These are phyloP conservation scores for Plasmodium gonderi DNA, from an alignment of 169 alveolate genomes.

Conservation along the genomic window DNA sequence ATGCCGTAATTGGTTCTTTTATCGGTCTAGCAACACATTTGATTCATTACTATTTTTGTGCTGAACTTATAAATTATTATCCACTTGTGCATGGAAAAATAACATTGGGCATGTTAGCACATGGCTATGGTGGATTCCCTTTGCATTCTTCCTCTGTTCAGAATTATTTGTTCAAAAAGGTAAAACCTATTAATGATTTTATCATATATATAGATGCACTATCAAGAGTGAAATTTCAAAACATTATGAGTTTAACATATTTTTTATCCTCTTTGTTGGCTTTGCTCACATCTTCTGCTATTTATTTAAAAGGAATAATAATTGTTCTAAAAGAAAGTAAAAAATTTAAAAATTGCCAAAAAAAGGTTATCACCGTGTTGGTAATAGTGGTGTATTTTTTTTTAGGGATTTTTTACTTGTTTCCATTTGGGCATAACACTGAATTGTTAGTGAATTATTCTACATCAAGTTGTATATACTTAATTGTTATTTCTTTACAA, in stretches of 20 bases:
- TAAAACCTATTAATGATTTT: neutral
- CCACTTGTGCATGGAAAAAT: neutral
- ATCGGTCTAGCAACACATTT: conserved; percentile 4
- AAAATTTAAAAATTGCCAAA: conserved; percentile 19
- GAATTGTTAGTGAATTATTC: neutral
- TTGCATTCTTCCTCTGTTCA: neutral
- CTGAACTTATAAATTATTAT: neutral
- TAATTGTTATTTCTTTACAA: conserved; percentile 24
- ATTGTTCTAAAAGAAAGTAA: conserved; percentile 54
- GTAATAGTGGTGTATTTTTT: conserved; percentile 29
- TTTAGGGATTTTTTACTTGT: neutral
- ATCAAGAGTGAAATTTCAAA: conserved; percentile 36
- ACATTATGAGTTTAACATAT: conserved; percentile 39
- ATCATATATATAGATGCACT: conserved; percentile 27
- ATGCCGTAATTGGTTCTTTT: conserved; percentile 41
- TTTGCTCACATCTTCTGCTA: conserved; percentile 29
- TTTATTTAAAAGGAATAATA: conserved; percentile 51
- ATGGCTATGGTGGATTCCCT: neutral
- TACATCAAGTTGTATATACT: conserved; percentile 20
- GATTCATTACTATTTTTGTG: conserved; percentile 44
- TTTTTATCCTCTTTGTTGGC: conserved; percentile 31
- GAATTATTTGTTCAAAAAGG: neutral
- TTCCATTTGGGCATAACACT: neutral
- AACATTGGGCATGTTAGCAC: neutral
- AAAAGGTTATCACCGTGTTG: conserved; percentile 23